These are phyloP conservation scores for Cymbopogon citratus DNA, from an alignment of 176 grass and related monocot genomes.

Conservation along the genomic window DNA sequence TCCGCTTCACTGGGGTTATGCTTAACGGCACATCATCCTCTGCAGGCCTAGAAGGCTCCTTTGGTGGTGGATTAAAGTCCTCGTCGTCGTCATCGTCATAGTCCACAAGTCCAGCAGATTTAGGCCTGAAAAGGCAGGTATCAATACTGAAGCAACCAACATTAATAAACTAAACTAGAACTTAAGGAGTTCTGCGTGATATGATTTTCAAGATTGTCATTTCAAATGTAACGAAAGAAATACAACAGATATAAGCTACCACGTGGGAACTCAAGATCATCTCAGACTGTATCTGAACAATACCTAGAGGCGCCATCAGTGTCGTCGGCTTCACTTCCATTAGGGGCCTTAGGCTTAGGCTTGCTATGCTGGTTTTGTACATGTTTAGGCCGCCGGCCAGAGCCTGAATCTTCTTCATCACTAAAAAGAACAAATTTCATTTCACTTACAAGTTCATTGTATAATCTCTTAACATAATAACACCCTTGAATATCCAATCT, in stretches of 20 bases:
- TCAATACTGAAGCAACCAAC: conserved; percentile 9
- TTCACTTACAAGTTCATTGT: background rate
- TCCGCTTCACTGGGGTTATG: conserved; percentile 58
- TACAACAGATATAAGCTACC: conserved; percentile 1
- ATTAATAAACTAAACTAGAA: conserved; percentile 12
- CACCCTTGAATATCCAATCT: background rate
- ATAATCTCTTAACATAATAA: background rate
- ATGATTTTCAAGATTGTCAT: background rate
- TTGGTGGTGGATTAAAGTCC: conserved; percentile 88
- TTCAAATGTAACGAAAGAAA: background rate
- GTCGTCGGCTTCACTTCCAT: conserved; percentile 59
- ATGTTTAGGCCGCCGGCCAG: conserved; percentile 39
- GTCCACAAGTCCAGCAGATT: conserved; percentile 72
- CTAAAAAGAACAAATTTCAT: conserved; percentile 40
- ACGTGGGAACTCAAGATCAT: background rate
- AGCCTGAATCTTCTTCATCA: conserved; percentile 95
- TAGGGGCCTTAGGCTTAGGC: conserved; percentile 43
- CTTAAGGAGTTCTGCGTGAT: background rate
- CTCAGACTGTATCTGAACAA: background rate
- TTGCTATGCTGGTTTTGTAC: conserved; percentile 38
- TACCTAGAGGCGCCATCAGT: conserved; percentile 37
- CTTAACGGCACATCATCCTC: conserved; percentile 61
- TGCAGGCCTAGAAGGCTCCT: conserved; percentile 47
- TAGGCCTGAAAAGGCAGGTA: conserved; percentile 46
- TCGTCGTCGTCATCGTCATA: conserved; percentile 93